Evolutionary conservation across 2,329 filamentous ascomycete species (phyloP).

Genomic region (Pyrenophora graminea): DNA sequence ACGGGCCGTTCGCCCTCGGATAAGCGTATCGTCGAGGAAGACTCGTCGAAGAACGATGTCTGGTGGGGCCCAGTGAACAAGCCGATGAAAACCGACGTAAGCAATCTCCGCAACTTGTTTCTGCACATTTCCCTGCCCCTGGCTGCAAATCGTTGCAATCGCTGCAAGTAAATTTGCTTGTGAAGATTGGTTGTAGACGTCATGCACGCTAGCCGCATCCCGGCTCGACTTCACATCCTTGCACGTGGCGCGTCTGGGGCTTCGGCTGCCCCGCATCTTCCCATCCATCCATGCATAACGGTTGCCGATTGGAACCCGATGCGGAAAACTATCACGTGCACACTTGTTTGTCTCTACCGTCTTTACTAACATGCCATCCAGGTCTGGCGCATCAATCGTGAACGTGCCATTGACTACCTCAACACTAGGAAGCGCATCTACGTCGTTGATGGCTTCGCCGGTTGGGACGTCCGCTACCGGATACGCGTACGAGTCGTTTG

Average conservation of each 20-base stretch:
- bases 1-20: slow-evolving; percentile 95
- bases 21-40: slow-evolving; percentile 96
- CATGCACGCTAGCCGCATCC: slow-evolving; percentile 39
- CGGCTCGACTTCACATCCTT: slow-evolving; percentile 39
- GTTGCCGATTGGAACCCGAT: slow-evolving; percentile 13
- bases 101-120: slow-evolving; percentile 37
- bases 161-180: slow-evolving; percentile 28
- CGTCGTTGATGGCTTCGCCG: slow-evolving; percentile 94
- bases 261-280: slow-evolving; percentile 42
- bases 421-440: slow-evolving; percentile 99
- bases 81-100: slow-evolving; percentile 95
- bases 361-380: slow-evolving; percentile 46
- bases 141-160: slow-evolving; percentile 6
- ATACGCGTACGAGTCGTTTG: slow-evolving; percentile 98
- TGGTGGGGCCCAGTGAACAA: slow-evolving; percentile 99
- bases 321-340: slow-evolving; percentile 32
- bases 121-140: slow-evolving; percentile 2
- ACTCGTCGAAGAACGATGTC: slow-evolving; percentile 83
- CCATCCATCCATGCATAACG: slow-evolving; percentile 35
- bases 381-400: slow-evolving; percentile 99
- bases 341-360: slow-evolving; percentile 1
- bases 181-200: slow-evolving; percentile 39
- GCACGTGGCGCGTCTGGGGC: slow-evolving; percentile 35
- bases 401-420: slow-evolving; percentile 97
- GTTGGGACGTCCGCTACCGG: slow-evolving; percentile 98